Evolutionary conservation across 2,329 filamentous ascomycete genomes (phyloP).

Genomic region (Alternaria viburni): DNA sequence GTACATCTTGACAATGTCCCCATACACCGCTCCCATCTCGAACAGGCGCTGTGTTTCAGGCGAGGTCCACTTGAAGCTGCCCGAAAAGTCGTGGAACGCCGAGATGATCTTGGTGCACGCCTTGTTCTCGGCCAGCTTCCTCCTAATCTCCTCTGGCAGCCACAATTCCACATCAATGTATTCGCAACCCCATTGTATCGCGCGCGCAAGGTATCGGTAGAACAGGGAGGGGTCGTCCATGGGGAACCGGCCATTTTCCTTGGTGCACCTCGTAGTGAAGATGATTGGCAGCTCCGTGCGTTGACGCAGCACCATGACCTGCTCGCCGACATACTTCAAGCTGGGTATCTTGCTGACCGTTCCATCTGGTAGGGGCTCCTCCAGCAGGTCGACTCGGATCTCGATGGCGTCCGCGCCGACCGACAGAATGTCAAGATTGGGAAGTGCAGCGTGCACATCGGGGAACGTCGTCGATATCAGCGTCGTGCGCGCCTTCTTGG

Average conservation of each 20-base stretch:
- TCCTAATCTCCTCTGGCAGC: conserved; percentile 78
- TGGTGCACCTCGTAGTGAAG: conserved; percentile 82
- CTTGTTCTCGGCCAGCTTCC: conserved; percentile 69
- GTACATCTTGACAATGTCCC: conserved; percentile 92
- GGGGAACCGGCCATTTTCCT: conserved; percentile 82
- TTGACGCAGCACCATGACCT: conserved; percentile 83
- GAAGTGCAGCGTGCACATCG: conserved; percentile 80
- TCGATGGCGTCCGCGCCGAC: conserved; percentile 88
- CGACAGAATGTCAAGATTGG: conserved; percentile 85
- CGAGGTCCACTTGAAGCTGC: conserved; percentile 82
- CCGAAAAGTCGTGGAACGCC: conserved; percentile 89
- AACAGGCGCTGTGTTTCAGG: conserved; percentile 75
- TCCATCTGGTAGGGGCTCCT: conserved; percentile 69
- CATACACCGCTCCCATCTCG: conserved; percentile 72
- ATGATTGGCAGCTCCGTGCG: conserved; percentile 89
- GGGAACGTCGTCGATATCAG: conserved; percentile 90
- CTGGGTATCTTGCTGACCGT: conserved; percentile 71
- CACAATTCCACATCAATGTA: conserved; percentile 90
- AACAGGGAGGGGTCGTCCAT: conserved; percentile 79
- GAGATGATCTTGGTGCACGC: conserved; percentile 87
- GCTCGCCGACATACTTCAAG: conserved; percentile 82
- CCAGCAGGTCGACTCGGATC: conserved; percentile 80
- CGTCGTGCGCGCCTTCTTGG: conserved; percentile 78
- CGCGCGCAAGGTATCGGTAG: conserved; percentile 79
- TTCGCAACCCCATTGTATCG: conserved; percentile 87